Percentiles rank a stretch among this genome's conserved stretches.
Conservation (phyloP, 1,284 basidiomycete species). For the Vanrija sp. region DNA sequence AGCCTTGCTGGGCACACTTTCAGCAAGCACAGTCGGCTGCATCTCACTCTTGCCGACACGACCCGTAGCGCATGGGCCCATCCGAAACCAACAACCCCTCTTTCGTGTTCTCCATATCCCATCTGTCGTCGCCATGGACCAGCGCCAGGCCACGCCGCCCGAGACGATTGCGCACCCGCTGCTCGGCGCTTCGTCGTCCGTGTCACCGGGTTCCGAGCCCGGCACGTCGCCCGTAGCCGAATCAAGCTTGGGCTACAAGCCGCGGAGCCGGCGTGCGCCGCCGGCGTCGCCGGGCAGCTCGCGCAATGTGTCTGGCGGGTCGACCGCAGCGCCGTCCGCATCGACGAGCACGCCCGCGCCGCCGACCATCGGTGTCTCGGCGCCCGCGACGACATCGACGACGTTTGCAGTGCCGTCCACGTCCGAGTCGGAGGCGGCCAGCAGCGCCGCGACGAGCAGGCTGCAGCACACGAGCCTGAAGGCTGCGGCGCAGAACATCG, state of each 20-base stretch:
- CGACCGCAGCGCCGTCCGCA: background rate
- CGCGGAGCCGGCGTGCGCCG: conserved; percentile 6
- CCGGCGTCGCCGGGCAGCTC: background rate
- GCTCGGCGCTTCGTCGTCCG: conserved; percentile 36
- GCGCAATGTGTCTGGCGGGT: background rate
- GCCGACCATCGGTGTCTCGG: conserved; percentile 3
- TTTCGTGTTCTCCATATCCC: too few relatives aligned
- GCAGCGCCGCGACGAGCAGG: conserved; percentile 29
- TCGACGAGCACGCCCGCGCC: background rate
- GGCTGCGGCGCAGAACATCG: conserved; percentile 69
- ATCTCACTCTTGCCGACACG: too few relatives aligned
- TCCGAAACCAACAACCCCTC: too few relatives aligned
- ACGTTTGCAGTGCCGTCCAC: conserved; percentile 33
- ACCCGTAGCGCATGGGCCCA: too few relatives aligned
- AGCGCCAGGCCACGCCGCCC: conserved; percentile 4
- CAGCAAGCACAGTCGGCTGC: too few relatives aligned
- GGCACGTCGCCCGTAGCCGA: conserved; percentile 1
- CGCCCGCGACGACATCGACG: conserved; percentile 17
- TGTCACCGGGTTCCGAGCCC: background rate
- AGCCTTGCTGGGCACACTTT: too few relatives aligned
- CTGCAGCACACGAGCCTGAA: conserved; percentile 76
- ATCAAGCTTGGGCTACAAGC: conserved; percentile 10
- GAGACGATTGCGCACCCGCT: conserved; percentile 41
- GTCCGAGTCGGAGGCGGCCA: background rate
- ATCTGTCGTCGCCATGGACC: conserved; percentile 14